Conservation (phyloP, 129 eudicot species). For the Saposhnikovia divaricata region DNA sequence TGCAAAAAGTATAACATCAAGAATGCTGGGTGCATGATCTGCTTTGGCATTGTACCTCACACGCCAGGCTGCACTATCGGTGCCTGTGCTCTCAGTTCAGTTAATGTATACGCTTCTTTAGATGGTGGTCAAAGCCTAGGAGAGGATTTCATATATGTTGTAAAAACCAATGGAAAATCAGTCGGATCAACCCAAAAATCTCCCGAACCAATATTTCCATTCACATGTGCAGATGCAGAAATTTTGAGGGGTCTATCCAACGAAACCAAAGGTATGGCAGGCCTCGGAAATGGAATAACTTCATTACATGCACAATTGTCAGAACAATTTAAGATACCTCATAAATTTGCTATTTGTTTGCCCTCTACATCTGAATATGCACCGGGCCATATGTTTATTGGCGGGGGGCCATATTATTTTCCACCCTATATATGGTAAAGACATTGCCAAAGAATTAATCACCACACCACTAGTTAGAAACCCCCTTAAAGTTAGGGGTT, state of each 20-base stretch:
- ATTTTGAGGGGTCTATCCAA: conserved; percentile 21
- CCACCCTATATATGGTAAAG: conserved; percentile 19
- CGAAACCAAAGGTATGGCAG: conserved; percentile 27
- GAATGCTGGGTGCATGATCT: conserved; percentile 18
- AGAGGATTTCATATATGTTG: conserved; percentile 9
- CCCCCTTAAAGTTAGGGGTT: conserved; percentile 15
- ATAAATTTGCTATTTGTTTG: conserved; percentile 18
- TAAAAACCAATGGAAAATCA: neutral
- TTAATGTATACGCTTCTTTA: neutral
- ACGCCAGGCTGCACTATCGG: conserved; percentile 31
- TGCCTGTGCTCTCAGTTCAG: conserved; percentile 20
- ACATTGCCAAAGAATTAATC: conserved; percentile 16
- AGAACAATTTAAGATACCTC: conserved; percentile 22
- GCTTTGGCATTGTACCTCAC: conserved; percentile 5
- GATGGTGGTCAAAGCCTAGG: conserved; percentile 2
- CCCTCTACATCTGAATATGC: conserved; percentile 37
- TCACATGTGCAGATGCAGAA: conserved; percentile 18
- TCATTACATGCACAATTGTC: conserved; percentile 30
- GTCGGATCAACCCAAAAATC: neutral
- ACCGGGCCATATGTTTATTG: conserved; percentile 38
- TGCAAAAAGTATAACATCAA: conserved; percentile 11
- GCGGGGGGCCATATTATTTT: conserved; percentile 30
- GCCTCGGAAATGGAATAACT: conserved; percentile 26
- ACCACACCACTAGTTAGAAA: conserved; percentile 38
- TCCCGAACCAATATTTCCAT: neutral